A percentile compares a stretch with the other conserved stretches of the same genome.
These are phyloP conservation scores for Alternaria panax DNA, from an alignment of 2,329 filamentous ascomycete species.

Conservation along the genomic window DNA sequence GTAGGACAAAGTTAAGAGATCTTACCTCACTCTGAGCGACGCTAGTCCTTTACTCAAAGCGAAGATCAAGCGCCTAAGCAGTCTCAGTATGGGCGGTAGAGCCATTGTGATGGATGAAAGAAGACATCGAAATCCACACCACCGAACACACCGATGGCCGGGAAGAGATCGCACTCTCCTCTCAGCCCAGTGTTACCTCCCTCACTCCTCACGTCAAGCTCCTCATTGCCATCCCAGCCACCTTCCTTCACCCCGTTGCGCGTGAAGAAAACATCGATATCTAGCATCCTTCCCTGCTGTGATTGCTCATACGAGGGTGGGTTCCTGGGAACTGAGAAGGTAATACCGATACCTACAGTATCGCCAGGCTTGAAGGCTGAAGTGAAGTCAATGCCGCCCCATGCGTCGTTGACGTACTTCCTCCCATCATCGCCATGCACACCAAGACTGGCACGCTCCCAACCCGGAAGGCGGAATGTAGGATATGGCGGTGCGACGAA, in stretches of 20 bases:
- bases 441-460: conserved; percentile 77
- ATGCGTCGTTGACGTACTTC: conserved; percentile 76
- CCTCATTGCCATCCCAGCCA: conserved; percentile 77
- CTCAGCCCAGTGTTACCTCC: conserved; percentile 71
- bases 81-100: conserved; percentile 50
- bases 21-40: not conserved
- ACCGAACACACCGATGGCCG: conserved; percentile 74
- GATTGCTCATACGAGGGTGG: conserved; percentile 44
- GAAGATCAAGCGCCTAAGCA: not conserved
- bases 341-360: conserved; percentile 76
- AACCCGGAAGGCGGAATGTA: conserved; percentile 77
- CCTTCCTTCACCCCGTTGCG: conserved; percentile 67
- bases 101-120: conserved; percentile 67
- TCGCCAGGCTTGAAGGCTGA: conserved; percentile 69
- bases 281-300: conserved; percentile 45
- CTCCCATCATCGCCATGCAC: conserved; percentile 84
- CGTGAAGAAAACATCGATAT: conserved; percentile 73
- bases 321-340: conserved; percentile 56
- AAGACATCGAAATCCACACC: conserved; percentile 72
- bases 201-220: conserved; percentile 70
- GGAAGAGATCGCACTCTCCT: conserved; percentile 74
- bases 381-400: conserved; percentile 75
- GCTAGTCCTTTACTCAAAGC: not conserved
- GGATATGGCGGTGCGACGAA: conserved; percentile 79
- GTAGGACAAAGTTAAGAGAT: not conserved